Evolutionary conservation across 768 basidiomycete species (phyloP), one percentile per base, ranked within the genome.

Genomic region (Rhizopogon rudus): DNA sequence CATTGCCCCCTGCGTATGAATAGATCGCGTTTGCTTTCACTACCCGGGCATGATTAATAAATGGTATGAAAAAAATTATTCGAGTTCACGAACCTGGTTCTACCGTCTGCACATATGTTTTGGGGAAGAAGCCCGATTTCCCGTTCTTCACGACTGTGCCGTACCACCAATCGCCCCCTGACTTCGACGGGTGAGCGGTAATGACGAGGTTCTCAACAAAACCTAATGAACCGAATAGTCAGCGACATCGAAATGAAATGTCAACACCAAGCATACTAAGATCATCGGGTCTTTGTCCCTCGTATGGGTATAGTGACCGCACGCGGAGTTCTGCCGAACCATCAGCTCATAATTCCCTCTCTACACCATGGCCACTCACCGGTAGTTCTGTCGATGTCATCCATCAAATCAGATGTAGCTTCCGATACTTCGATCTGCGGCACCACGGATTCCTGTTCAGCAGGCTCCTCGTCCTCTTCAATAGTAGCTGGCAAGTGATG

Each of bases 111-210:
- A 96, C 87, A 63, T 96, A 98, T 2, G 86, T 84, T 67, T 86
- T 85, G 1, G 96, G 96, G 83, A 98, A 92, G 74, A 95, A 84
- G 1, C 97, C 97, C 35, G 80, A 76, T 64, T 80, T 83, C 17
- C 87, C 85, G 51, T 77, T 81, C 53, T 76, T 82, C 33, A 85
- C 71, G 14, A 81, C 67, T 4, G 77, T 88, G 28, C 93, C 94
- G 66, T 89, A 91, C 91, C 93, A 96, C 97, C 97, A 98, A 58
- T 93, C 91, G 40, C 88, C 84, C 17, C 80, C 83, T 33, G 84
- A 76, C 69, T 91, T 96, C 16, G 94, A 91, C 0, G 94, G 93
- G 69, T 96, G 82, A 10, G 90, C 93, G 35, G 75, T 70, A 12
- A 98, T 72, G 49, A 94, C 77, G 25, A 85, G 64, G 67, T 98